phyloP scores from a whole-genome alignment of 495 filamentous ascomycete species.

The Aspergillus sparsus region DNA sequence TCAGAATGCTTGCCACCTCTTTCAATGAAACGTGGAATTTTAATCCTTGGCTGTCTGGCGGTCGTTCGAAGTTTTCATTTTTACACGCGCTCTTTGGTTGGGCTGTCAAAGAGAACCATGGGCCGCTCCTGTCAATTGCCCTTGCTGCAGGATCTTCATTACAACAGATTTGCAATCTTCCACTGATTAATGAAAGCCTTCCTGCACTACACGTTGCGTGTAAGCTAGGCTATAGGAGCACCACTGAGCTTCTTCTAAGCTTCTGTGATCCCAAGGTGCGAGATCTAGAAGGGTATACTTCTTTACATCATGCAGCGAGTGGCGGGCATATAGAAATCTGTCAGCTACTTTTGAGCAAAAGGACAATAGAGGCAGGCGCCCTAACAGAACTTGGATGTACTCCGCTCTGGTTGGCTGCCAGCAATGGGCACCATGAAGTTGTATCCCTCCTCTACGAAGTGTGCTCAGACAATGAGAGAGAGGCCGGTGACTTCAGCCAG shows the following conservation, averaged over 20 bases:
- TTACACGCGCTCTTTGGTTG: slow-evolving; percentile 30
- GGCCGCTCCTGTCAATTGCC: slow-evolving; percentile 22
- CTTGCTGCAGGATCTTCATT: not conserved
- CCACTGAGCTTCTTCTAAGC: not conserved
- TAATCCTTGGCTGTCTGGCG: slow-evolving; percentile 27
- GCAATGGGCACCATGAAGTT: slow-evolving; percentile 1
- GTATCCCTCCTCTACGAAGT: not conserved
- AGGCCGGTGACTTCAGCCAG: not conserved
- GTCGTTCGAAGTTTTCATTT: slow-evolving; percentile 24
- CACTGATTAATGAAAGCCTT: slow-evolving; percentile 21
- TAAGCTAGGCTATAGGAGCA: slow-evolving; percentile 17
- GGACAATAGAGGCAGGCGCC: not conserved
- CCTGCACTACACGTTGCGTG: slow-evolving; percentile 24
- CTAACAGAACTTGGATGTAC: not conserved
- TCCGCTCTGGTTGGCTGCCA: slow-evolving; percentile 7
- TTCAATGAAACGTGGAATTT: slow-evolving; percentile 32
- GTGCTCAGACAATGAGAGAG: not conserved
- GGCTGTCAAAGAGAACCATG: slow-evolving; percentile 26
- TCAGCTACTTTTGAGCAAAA: not conserved
- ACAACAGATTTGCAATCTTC: slow-evolving; percentile 20
- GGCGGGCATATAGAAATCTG: slow-evolving; percentile 4
- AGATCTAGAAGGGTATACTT: slow-evolving; percentile 7
- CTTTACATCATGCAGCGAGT: slow-evolving; percentile 17
- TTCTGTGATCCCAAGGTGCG: not conserved
- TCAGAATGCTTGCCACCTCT: slow-evolving; percentile 16